These are phyloP conservation scores for Asterophora lycoperdoides DNA, from an alignment of 768 basidiomycete species.

Conservation along the genomic window DNA sequence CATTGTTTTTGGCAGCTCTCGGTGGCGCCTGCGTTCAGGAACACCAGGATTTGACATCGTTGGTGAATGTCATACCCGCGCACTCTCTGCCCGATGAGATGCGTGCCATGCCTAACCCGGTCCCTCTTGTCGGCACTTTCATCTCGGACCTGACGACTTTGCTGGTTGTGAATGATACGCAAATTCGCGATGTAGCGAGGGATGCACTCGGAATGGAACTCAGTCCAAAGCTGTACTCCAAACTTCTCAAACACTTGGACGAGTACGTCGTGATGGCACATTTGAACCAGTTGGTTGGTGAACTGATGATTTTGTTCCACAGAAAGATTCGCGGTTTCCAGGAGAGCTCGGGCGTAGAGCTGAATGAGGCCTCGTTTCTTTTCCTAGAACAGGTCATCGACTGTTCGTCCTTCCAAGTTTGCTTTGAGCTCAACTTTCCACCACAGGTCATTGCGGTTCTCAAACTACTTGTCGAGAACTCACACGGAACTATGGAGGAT, in stretches of 20 bases:
- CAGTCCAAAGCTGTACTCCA: constrained; percentile 61
- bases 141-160: constrained; percentile 65
- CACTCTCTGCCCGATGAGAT: constrained; percentile 67
- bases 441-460: constrained; percentile 68
- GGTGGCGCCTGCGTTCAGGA: constrained; percentile 62
- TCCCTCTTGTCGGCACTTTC: constrained; percentile 58
- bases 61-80: constrained; percentile 51
- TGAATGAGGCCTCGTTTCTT: constrained; percentile 39
- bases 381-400: constrained; percentile 69
- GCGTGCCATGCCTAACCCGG: constrained; percentile 58
- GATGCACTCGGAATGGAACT: constrained; percentile 82
- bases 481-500: constrained; percentile 53
- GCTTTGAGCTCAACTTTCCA: neutral
- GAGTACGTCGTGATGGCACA: constrained; percentile 46
- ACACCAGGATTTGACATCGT: constrained; percentile 42
- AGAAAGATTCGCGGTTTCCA: constrained; percentile 52
- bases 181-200: constrained; percentile 72
- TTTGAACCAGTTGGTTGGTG: neutral
- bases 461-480: constrained; percentile 74
- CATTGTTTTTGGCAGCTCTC: constrained; percentile 72
- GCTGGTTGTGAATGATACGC: constrained; percentile 56
- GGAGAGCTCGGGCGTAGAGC: constrained; percentile 41
- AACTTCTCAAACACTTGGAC: constrained; percentile 67
- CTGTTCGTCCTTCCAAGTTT: neutral
- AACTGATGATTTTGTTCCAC: neutral